A percentile compares a stretch with the other conserved stretches of the same genome.
These are phyloP conservation scores for Rhizophora apiculata DNA, from an alignment of 345 rosid genomes.

Conservation along the genomic window DNA sequence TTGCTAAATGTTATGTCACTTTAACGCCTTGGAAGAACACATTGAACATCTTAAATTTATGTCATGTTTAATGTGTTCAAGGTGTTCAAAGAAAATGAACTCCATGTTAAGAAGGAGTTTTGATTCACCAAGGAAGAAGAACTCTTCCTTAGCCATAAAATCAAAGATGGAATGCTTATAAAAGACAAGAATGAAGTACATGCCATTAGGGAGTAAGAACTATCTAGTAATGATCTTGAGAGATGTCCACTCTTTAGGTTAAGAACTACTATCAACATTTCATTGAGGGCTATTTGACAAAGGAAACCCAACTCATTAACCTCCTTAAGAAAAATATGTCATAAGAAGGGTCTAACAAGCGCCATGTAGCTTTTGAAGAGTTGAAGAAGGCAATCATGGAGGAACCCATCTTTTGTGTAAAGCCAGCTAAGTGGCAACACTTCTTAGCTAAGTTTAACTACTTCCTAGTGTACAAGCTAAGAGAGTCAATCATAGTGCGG, in stretches of 20 bases:
- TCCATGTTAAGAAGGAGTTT: constrained; percentile 1
- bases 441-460: not conserved
- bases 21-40: too few relatives aligned
- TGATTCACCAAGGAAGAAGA: not conserved
- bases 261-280: not conserved
- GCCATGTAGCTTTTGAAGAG: too few relatives aligned
- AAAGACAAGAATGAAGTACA: not conserved
- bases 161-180: not conserved
- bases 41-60: too few relatives aligned
- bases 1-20: too few relatives aligned
- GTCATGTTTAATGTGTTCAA: too few relatives aligned
- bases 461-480: not conserved
- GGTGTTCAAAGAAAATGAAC: too few relatives aligned
- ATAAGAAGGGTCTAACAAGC: too few relatives aligned
- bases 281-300: not conserved
- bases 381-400: too few relatives aligned
- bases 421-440: not conserved
- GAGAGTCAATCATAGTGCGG: not conserved
- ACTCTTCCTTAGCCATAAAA: not conserved
- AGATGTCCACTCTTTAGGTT: not conserved
- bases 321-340: too few relatives aligned
- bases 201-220: not conserved
- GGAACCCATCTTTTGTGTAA: not conserved
- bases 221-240: not conserved
- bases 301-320: too few relatives aligned